These are phyloP conservation scores for Halophytophthora polymorphica DNA, from an alignment of 352 stramenopile species.

Conservation along the genomic window DNA sequence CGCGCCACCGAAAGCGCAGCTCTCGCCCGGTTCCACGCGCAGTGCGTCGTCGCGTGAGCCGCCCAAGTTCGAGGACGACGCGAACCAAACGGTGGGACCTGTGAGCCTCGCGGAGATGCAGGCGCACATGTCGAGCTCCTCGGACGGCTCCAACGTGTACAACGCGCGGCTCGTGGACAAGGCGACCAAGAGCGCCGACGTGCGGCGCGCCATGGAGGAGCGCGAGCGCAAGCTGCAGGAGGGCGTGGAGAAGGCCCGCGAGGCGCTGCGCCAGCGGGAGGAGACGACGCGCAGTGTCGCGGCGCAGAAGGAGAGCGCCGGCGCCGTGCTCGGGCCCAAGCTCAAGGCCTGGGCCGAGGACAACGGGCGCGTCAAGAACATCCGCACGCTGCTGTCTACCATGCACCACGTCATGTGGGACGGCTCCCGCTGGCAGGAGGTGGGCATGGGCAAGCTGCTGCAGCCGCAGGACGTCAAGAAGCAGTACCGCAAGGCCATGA, in stretches of 20 bases:
- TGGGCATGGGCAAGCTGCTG: conserved; percentile 91
- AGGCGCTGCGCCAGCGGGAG: conserved; percentile 68
- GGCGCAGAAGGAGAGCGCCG: conserved; percentile 66
- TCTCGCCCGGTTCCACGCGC: conserved; percentile 14
- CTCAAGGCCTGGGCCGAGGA: conserved; percentile 84
- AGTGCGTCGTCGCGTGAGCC: conserved; percentile 26
- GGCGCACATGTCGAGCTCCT: conserved; percentile 52
- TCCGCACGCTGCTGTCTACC: conserved; percentile 87
- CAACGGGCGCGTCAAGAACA: conserved; percentile 88
- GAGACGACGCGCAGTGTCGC: conserved; percentile 52
- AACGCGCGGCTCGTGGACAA: conserved; percentile 85
- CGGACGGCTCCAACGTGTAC: conserved; percentile 83
- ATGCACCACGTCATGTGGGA: conserved; percentile 93
- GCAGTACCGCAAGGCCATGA: conserved; percentile 90
- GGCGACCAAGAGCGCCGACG: conserved; percentile 70
- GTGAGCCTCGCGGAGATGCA: conserved; percentile 85
- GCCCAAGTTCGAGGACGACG: conserved; percentile 79
- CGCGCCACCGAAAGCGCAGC: conserved; percentile 21
- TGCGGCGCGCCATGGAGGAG: conserved; percentile 83
- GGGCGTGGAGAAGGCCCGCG: conserved; percentile 72
- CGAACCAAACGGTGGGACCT: conserved; percentile 71
- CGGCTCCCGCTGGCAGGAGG: conserved; percentile 81
- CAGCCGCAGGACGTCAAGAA: conserved; percentile 89
- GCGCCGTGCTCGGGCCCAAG: conserved; percentile 53
- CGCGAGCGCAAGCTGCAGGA: conserved; percentile 67